Percentiles rank a stretch among this genome's conserved stretches.
phyloP scores from a whole-genome alignment of 1,139 yeast genomes.

The Blastobotrys malaysiensis region DNA sequence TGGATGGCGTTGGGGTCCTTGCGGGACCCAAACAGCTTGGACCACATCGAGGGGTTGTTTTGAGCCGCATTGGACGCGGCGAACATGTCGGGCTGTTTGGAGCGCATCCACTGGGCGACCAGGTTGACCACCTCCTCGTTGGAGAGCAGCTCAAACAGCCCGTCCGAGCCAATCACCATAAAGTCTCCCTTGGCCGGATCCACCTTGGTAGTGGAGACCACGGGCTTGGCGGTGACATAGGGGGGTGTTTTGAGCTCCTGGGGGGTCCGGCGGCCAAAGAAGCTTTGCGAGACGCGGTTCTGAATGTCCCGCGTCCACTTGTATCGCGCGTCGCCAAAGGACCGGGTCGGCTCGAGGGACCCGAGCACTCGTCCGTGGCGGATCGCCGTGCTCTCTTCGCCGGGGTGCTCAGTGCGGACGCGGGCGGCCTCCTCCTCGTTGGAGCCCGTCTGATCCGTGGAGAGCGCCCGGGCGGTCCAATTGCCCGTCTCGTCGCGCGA shows the following conservation, averaged over 20 bases:
- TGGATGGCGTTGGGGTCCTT: slow-evolving; percentile 16
- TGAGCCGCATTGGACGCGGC: slow-evolving; percentile 4
- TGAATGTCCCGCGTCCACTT: slow-evolving; percentile 78
- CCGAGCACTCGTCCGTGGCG: slow-evolving; percentile 85
- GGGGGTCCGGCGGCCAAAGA: slow-evolving; percentile 82
- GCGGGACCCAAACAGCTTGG: slow-evolving; percentile 17
- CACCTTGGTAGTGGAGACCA: slow-evolving; percentile 74
- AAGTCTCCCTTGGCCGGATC: slow-evolving; percentile 72
- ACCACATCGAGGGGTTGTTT: slow-evolving; percentile 11
- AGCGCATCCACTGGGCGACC: slow-evolving; percentile 92
- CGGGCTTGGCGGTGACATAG: slow-evolving; percentile 96
- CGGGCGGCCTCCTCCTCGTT: slow-evolving; percentile 83
- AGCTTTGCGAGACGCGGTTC: slow-evolving; percentile 63
- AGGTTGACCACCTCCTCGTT: slow-evolving; percentile 90
- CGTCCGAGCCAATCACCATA: slow-evolving; percentile 91
- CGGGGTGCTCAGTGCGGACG: slow-evolving; percentile 83
- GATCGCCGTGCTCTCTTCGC: slow-evolving; percentile 75
- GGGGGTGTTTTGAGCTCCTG: slow-evolving; percentile 83
- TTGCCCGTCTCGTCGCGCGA: slow-evolving; percentile 55
- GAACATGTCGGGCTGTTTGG: slow-evolving; percentile 53
- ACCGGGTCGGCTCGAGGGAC: slow-evolving; percentile 91
- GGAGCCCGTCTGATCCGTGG: slow-evolving; percentile 93
- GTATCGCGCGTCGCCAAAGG: slow-evolving; percentile 95
- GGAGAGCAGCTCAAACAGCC: slow-evolving; percentile 83
- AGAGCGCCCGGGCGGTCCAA: slow-evolving; percentile 85